Percentiles rank a stretch among this genome's conserved stretches.
These are phyloP conservation scores for Omphalotus guepiniiformis DNA, from an alignment of 768 basidiomycete species.

Conservation along the genomic window DNA sequence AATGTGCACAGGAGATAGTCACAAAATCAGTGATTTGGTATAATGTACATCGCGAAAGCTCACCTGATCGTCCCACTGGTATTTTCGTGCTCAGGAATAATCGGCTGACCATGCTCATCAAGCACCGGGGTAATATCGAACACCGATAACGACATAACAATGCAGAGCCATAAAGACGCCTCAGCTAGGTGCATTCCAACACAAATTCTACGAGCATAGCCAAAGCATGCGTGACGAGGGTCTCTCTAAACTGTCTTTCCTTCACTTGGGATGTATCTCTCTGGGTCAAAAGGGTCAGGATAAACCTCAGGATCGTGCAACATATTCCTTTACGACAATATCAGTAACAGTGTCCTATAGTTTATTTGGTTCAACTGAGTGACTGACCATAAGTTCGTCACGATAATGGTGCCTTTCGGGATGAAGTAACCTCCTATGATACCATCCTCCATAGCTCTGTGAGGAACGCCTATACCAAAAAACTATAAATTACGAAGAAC, in stretches of 20 bases:
- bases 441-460: slow-evolving; percentile 39
- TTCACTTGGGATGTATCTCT: slow-evolving; percentile 39
- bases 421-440: slow-evolving; percentile 40
- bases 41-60: not conserved
- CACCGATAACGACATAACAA: slow-evolving; percentile 37
- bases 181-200: slow-evolving; percentile 31
- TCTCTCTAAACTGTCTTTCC: slow-evolving; percentile 32
- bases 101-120: slow-evolving; percentile 12
- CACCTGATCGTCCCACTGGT: slow-evolving; percentile 12
- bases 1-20: not conserved
- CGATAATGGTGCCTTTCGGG: slow-evolving; percentile 35
- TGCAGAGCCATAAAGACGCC: slow-evolving; percentile 35
- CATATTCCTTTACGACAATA: slow-evolving; percentile 29
- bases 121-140: slow-evolving; percentile 33
- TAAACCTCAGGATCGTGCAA: slow-evolving; percentile 38
- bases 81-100: slow-evolving; percentile 12
- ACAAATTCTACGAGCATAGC: slow-evolving; percentile 45
- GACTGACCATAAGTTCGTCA: slow-evolving; percentile 31
- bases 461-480: slow-evolving; percentile 31
- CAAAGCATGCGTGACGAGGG: slow-evolving; percentile 44
- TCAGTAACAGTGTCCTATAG: no score
- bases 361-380: no score
- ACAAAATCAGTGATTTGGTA: not conserved
- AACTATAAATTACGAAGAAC: no score
- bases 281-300: slow-evolving; percentile 45